These are phyloP conservation scores for Senna siamea DNA, from an alignment of 306 rosid species.

Conservation along the genomic window DNA sequence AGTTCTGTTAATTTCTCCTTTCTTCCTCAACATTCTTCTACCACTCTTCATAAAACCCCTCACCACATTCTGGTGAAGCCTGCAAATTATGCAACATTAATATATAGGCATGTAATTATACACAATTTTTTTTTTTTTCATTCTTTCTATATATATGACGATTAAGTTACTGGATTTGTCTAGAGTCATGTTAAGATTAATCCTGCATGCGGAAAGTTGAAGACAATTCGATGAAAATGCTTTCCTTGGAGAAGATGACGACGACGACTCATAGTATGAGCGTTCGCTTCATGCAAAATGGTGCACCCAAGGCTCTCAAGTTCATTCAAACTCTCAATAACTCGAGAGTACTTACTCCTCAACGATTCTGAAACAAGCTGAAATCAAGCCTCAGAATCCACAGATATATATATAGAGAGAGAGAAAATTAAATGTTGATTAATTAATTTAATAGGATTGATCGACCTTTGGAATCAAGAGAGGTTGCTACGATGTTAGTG, in stretches of 20 bases:
- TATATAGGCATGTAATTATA: no score
- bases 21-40: no score
- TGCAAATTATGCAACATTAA: no score
- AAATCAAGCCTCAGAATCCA: background rate
- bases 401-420: no score
- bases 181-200: background rate
- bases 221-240: conserved; percentile 20
- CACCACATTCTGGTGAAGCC: no score
- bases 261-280: conserved; percentile 32
- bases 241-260: background rate
- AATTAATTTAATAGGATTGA: no score
- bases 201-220: conserved; percentile 57
- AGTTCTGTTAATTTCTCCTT: no score
- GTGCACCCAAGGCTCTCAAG: conserved; percentile 42
- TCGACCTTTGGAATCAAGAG: conserved; percentile 47
- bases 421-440: no score
- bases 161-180: background rate
- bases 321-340: conserved; percentile 6
- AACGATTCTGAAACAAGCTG: background rate
- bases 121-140: no score
- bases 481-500: conserved; percentile 47
- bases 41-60: no score
- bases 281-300: conserved; percentile 43
- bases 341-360: background rate
- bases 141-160: no score